Evolutionary conservation across 228 moss, liverwort and hornwort genomes (phyloP).

Genomic region (Sphagnum magellanicum): DNA sequence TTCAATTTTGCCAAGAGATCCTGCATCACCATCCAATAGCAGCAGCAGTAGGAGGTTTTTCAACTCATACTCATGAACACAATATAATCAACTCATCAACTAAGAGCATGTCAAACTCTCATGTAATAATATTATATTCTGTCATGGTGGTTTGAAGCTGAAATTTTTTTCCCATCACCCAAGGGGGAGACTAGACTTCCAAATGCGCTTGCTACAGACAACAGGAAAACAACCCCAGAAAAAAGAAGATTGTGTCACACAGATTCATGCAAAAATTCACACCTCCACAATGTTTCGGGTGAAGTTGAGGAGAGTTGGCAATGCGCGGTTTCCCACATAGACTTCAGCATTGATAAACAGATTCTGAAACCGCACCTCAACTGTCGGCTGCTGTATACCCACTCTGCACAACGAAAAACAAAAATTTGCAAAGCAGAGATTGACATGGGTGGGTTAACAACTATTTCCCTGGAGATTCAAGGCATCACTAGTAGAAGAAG

Average conservation of each 20-base stretch:
- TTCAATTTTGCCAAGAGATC: conserved; percentile 18
- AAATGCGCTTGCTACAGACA: too few relatives aligned
- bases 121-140: too few relatives aligned
- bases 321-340: conserved; percentile 54
- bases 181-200: too few relatives aligned
- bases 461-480: not conserved
- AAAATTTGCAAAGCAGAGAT: too few relatives aligned
- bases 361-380: conserved; percentile 75
- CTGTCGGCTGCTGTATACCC: conserved; percentile 48
- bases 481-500: too few relatives aligned
- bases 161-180: too few relatives aligned
- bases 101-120: too few relatives aligned
- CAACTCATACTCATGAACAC: too few relatives aligned
- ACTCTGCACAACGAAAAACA: conserved; percentile 34
- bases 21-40: conserved; percentile 17
- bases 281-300: conserved; percentile 64
- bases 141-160: too few relatives aligned
- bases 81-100: too few relatives aligned
- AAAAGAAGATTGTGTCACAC: not conserved
- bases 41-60: too few relatives aligned
- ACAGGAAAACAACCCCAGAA: not conserved
- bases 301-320: conserved; percentile 63
- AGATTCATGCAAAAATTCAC: not conserved
- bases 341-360: conserved; percentile 60
- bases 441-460: not conserved